These are phyloP conservation scores for Aureobasidium sp. DNA, from an alignment of 2,329 filamentous ascomycete genomes.

Conservation along the genomic window DNA sequence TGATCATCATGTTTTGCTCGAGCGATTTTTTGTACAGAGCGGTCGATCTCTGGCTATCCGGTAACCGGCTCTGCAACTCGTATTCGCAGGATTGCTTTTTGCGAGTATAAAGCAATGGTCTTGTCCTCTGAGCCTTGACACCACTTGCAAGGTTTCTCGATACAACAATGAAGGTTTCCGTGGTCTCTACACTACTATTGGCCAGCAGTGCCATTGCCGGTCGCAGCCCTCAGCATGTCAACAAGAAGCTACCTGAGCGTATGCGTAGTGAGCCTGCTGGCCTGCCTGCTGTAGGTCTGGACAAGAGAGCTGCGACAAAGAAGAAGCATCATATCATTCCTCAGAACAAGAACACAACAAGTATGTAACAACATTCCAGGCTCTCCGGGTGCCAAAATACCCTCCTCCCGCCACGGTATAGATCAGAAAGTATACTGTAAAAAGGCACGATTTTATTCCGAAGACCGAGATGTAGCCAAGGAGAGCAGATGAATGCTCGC, in stretches of 20 bases:
- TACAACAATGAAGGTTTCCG: neutral
- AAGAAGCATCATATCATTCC: conserved; percentile 30
- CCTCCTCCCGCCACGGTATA: too few species aligned
- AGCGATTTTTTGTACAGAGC: neutral
- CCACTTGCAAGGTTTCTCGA: neutral
- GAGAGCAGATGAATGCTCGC: neutral
- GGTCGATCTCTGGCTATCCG: conserved; percentile 4
- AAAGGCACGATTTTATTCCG: too few species aligned
- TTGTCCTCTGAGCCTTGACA: neutral
- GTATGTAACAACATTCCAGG: conserved; percentile 9
- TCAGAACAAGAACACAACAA: conserved; percentile 40
- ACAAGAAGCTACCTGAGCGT: conserved; percentile 21
- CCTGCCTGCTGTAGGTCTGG: neutral
- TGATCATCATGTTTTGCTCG: neutral
- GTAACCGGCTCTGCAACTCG: conserved; percentile 3
- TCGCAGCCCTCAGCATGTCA: conserved; percentile 23
- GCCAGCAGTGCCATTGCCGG: conserved; percentile 9
- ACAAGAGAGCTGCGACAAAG: conserved; percentile 9
- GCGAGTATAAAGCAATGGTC: neutral
- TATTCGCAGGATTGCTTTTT: neutral
- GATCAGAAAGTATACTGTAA: too few species aligned
- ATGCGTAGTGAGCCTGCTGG: conserved; percentile 1
- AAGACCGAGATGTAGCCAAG: too few species aligned
- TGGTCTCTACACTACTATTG: conserved; percentile 10
- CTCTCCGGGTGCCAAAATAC: too few species aligned